Conservation (phyloP, 2,329 filamentous ascomycete species). For the Aspergillus viridinutans region DNA sequence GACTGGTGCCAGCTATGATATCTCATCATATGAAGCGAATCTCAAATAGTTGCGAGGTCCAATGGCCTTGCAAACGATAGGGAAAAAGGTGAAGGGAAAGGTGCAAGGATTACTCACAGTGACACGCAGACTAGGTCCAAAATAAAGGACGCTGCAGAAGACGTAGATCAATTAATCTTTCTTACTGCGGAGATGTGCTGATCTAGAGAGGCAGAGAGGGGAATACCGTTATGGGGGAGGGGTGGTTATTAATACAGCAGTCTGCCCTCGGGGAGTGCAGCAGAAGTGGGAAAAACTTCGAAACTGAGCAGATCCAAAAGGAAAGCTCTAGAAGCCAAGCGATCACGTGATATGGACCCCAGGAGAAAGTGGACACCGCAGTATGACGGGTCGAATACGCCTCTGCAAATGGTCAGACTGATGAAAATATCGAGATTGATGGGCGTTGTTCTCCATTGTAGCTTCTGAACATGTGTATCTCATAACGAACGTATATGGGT, state of each 20-base stretch:
- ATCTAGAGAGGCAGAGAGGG: slow-evolving; percentile 7
- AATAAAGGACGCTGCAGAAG: slow-evolving; percentile 12
- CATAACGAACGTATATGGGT: slow-evolving; percentile 17
- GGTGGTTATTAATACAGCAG: slow-evolving; percentile 12
- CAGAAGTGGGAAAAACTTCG: slow-evolving; percentile 12
- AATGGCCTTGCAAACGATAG: slow-evolving; percentile 1
- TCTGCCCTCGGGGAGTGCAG: slow-evolving; percentile 3
- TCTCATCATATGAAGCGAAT: slow-evolving; percentile 51
- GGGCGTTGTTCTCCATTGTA: neutral
- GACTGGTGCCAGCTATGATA: slow-evolving; percentile 63
- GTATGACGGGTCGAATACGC: neutral
- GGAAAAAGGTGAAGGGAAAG: neutral
- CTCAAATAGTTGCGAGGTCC: neutral
- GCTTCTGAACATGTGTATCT: neutral
- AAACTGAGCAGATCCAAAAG: slow-evolving; percentile 20
- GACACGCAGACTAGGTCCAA: slow-evolving; percentile 4
- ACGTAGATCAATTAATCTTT: slow-evolving; percentile 19
- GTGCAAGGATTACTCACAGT: slow-evolving; percentile 18
- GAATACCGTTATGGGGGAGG: slow-evolving; percentile 11
- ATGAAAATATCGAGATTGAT: neutral
- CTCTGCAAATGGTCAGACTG: no score
- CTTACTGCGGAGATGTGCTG: slow-evolving; percentile 6
- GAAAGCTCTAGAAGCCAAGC: slow-evolving; percentile 38
- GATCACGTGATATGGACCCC: slow-evolving; percentile 16
- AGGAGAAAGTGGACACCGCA: slow-evolving; percentile 1